phyloP scores from a whole-genome alignment of 2,329 filamentous ascomycete genomes.

The Hymenoscyphus repandus region DNA sequence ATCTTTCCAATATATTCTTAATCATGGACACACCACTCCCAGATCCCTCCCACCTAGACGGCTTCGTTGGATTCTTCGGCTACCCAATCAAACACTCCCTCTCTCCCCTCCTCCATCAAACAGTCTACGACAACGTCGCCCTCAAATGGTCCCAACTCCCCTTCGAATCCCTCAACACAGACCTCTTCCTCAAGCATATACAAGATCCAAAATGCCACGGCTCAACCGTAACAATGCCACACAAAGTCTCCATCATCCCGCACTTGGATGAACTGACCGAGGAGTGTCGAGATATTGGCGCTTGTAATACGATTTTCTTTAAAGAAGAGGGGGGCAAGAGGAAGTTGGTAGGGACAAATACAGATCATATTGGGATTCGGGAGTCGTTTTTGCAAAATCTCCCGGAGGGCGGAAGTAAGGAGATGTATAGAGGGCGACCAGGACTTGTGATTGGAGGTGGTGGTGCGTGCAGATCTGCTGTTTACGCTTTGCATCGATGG shows the following conservation, averaged over 20 bases:
- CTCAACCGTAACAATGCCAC: constrained; percentile 76
- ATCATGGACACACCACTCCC: too few relatives aligned
- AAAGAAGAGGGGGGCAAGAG: constrained; percentile 19
- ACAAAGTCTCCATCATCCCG: constrained; percentile 70
- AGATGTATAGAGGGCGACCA: constrained; percentile 39
- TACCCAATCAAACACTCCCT: constrained; percentile 48
- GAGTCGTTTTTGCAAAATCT: constrained; percentile 42
- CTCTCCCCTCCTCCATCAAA: constrained; percentile 48
- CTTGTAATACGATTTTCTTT: constrained; percentile 72
- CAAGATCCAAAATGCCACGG: constrained; percentile 57
- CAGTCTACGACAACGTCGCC: constrained; percentile 45
- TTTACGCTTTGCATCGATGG: constrained; percentile 51
- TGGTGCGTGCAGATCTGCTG: constrained; percentile 67
- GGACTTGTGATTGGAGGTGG: constrained; percentile 61
- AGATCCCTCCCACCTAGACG: too few relatives aligned
- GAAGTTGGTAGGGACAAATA: constrained; percentile 58
- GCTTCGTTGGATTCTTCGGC: too few relatives aligned
- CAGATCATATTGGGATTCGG: constrained; percentile 69
- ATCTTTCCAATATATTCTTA: too few relatives aligned
- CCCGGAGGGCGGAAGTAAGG: constrained; percentile 32
- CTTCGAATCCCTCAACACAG: constrained; percentile 47
- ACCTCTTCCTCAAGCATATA: constrained; percentile 44
- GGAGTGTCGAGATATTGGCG: constrained; percentile 66
- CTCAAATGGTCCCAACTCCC: constrained; percentile 47
- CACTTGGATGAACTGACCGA: constrained; percentile 67